Percentiles rank a stretch among this genome's conserved stretches.
Evolutionary conservation across 2,329 filamentous ascomycete species (phyloP).

Genomic region (Scleromitrula shiraiana): DNA sequence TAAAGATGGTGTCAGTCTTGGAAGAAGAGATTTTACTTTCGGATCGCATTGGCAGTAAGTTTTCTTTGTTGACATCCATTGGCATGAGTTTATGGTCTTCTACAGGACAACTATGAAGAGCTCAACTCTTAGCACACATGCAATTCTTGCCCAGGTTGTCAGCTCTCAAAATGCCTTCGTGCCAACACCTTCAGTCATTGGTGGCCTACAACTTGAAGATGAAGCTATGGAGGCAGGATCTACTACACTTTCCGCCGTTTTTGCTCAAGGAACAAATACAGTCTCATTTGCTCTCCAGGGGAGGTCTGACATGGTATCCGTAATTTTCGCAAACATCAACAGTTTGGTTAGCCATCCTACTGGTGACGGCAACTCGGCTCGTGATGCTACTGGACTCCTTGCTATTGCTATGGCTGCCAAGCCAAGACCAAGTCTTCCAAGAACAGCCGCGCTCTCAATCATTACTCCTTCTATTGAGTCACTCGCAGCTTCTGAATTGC

Average conservation of each 20-base stretch:
- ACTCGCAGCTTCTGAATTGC: conserved; percentile 5
- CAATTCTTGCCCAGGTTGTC: not conserved
- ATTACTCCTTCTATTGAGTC: conserved; percentile 1
- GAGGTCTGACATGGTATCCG: conserved; percentile 5
- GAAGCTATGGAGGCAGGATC: not conserved
- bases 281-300: conserved; percentile 5
- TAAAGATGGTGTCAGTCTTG: conserved; percentile 4
- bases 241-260: conserved; percentile 4
- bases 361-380: not conserved
- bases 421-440: not conserved
- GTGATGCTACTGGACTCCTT: conserved; percentile 6
- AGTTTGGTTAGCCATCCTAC: conserved; percentile 5
- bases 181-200: not conserved
- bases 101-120: not conserved
- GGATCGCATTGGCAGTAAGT: conserved; percentile 4
- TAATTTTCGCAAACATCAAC: conserved; percentile 6
- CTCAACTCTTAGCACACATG: not conserved
- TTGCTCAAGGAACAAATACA: conserved; percentile 7
- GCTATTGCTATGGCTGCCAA: conserved; percentile 9
- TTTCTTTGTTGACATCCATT: not conserved
- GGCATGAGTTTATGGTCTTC: not conserved
- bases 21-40: conserved; percentile 4
- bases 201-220: not conserved
- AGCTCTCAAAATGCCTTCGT: not conserved
- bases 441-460: not conserved